A percentile compares a stretch with the other conserved stretches of the same genome.
phyloP scores from a whole-genome alignment of 2,329 filamentous ascomycete genomes.

The Periconia sp. region DNA sequence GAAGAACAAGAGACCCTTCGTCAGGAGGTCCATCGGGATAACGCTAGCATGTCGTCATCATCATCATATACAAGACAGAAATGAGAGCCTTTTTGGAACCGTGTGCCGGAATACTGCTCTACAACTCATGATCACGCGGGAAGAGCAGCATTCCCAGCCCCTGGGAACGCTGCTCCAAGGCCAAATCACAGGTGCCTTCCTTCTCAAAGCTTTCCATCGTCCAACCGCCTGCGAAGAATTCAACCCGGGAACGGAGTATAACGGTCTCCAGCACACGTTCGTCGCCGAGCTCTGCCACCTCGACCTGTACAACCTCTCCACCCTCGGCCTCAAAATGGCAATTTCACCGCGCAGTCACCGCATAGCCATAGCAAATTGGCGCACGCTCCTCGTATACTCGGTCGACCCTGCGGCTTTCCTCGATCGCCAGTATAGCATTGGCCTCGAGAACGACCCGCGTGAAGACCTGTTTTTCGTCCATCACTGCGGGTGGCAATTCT shows the following conservation, averaged over 20 bases:
- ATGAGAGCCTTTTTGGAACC: conserved; percentile 5
- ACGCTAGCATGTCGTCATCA: conserved; percentile 16
- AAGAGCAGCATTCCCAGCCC: background rate
- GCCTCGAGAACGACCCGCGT: background rate
- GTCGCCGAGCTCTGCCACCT: conserved; percentile 25
- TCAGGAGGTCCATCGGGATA: conserved; percentile 5
- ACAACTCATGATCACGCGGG: conserved; percentile 10
- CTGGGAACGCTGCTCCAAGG: conserved; percentile 2
- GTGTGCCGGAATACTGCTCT: conserved; percentile 20
- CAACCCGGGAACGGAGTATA: conserved; percentile 7
- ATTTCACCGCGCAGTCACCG: conserved; percentile 20
- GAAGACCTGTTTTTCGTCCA: conserved; percentile 1
- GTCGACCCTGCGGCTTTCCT: conserved; percentile 27
- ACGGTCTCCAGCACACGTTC: conserved; percentile 13
- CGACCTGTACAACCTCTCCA: conserved; percentile 16
- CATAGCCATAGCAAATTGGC: conserved; percentile 30
- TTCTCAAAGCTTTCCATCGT: conserved; percentile 24
- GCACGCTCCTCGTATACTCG: conserved; percentile 25
- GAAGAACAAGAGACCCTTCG: conserved; percentile 7
- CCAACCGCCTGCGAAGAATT: conserved; percentile 13
- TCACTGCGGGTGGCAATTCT: conserved; percentile 17
- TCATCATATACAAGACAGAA: conserved; percentile 6
- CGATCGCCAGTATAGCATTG: conserved; percentile 11
- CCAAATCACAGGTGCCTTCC: too few relatives aligned
- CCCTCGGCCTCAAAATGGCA: conserved; percentile 25